A percentile compares a stretch with the other conserved stretches of the same genome.
Conservation (phyloP, 139 green algal species). For the Closterium sp. region DNA sequence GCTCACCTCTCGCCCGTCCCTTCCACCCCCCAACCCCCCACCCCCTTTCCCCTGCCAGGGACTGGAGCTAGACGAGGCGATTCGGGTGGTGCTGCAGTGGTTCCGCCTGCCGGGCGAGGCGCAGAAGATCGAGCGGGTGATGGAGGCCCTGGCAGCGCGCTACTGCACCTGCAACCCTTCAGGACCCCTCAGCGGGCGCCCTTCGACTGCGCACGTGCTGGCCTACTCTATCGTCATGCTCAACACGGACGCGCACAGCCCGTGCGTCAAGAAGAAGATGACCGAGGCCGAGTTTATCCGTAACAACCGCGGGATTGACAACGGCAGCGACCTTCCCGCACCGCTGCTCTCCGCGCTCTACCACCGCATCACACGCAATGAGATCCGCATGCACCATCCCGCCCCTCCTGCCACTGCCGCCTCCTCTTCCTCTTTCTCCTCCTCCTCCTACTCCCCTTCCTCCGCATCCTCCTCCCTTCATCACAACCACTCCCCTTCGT, state of each 20-base stretch:
- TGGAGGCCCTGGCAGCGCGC: slow-evolving; percentile 97
- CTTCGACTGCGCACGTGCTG: slow-evolving; percentile 93
- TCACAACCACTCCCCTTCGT: not conserved
- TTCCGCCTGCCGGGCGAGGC: slow-evolving; percentile 88
- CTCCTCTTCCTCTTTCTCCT: too few species aligned
- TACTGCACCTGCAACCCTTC: slow-evolving; percentile 58
- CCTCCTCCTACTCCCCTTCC: not conserved
- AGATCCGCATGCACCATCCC: slow-evolving; percentile 64
- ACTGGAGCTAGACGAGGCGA: slow-evolving; percentile 84
- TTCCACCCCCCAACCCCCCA: too few species aligned
- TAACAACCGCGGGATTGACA: slow-evolving; percentile 31
- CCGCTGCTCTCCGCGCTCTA: slow-evolving; percentile 77
- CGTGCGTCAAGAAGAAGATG: slow-evolving; percentile 58
- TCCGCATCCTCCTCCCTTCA: not conserved
- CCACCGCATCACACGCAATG: slow-evolving; percentile 66
- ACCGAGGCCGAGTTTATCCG: slow-evolving; percentile 17
- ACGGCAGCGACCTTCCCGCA: slow-evolving; percentile 61
- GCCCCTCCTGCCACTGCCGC: not conserved
- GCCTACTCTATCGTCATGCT: slow-evolving; percentile 98
- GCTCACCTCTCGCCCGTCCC: too few species aligned
- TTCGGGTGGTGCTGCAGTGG: slow-evolving; percentile 63
- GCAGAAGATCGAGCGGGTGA: slow-evolving; percentile 97
- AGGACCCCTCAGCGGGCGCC: slow-evolving; percentile 78
- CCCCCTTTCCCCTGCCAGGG: slow-evolving; percentile 58
- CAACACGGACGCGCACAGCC: slow-evolving; percentile 98